phyloP scores from a whole-genome alignment of 2,329 filamentous ascomycete genomes.

The Leptodontidium sp. region DNA sequence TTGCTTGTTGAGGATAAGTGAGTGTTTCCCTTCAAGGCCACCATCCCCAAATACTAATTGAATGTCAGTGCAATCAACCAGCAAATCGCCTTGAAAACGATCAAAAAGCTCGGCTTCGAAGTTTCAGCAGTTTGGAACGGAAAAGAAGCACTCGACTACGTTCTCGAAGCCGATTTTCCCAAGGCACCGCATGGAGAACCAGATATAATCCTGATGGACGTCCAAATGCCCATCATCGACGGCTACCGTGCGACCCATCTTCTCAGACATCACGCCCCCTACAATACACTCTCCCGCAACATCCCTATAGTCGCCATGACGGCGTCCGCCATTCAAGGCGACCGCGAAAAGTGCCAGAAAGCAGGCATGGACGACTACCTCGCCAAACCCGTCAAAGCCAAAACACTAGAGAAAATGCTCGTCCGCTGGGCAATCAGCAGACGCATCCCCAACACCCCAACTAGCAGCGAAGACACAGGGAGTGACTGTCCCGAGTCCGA shows the following conservation, averaged over 20 bases:
- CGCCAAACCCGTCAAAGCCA: conserved; percentile 75
- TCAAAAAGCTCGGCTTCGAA: conserved; percentile 75
- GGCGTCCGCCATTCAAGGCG: conserved; percentile 79
- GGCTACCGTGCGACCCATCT: conserved; percentile 81
- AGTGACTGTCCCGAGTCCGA: conserved; percentile 42
- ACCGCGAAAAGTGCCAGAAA: conserved; percentile 75
- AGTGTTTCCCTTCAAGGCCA: conserved; percentile 46
- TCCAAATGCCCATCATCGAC: conserved; percentile 79
- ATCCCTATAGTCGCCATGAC: conserved; percentile 86
- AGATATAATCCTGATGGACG: conserved; percentile 81
- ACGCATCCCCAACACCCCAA: conserved; percentile 41
- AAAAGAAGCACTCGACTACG: conserved; percentile 79
- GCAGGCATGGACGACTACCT: conserved; percentile 82
- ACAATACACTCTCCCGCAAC: conserved; percentile 64
- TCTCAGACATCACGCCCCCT: conserved; percentile 72
- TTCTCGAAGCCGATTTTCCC: conserved; percentile 59
- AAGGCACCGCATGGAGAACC: conserved; percentile 53
- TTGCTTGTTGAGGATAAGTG: conserved; percentile 84
- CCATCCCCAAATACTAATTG: conserved; percentile 5
- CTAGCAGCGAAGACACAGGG: conserved; percentile 27
- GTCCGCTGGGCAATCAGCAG: conserved; percentile 69
- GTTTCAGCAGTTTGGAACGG: conserved; percentile 80
- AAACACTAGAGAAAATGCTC: conserved; percentile 74
- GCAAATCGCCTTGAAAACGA: conserved; percentile 78
- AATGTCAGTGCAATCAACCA: conserved; percentile 68